Percentiles rank a stretch among this genome's conserved stretches.
These are phyloP conservation scores for Eucalyptus pauciflora DNA, from an alignment of 345 rosid species.

Conservation along the genomic window DNA sequence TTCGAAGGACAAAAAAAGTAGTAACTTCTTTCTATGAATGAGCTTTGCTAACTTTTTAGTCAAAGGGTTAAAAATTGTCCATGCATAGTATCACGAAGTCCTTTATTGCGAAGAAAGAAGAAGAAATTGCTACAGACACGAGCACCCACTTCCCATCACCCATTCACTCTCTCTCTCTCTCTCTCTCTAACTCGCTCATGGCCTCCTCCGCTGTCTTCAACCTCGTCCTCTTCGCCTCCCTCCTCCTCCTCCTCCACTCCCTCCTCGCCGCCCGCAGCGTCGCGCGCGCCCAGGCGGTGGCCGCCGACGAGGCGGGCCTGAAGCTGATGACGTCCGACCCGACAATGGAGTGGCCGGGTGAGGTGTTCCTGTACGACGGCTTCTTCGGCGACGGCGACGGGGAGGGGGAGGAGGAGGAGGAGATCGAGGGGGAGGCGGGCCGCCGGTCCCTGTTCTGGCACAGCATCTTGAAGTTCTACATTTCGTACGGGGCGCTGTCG, in stretches of 20 bases:
- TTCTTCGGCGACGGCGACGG: slow-evolving; percentile 1
- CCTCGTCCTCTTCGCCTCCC: not conserved
- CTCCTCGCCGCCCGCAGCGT: not conserved
- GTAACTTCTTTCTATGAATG: not conserved
- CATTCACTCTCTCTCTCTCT: not conserved
- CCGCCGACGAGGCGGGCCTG: not conserved
- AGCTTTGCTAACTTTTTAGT: not conserved
- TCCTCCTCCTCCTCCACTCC: not conserved
- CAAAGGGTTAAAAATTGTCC: not conserved
- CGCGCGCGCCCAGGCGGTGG: not conserved
- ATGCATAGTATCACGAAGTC: not conserved
- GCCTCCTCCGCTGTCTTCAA: not conserved
- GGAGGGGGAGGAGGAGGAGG: not conserved
- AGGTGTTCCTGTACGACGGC: not conserved
- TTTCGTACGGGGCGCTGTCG: slow-evolving; percentile 82
- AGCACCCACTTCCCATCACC: no score
- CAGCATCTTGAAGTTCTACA: slow-evolving; percentile 41
- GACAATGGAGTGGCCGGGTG: slow-evolving; percentile 46
- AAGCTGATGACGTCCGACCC: not conserved
- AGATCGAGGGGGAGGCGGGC: slow-evolving; percentile 6
- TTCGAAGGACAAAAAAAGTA: not conserved
- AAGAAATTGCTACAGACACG: not conserved
- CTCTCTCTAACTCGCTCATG: not conserved
- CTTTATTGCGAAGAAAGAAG: not conserved
- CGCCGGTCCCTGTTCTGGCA: slow-evolving; percentile 75